Evolutionary conservation across 805 yeast genomes (phyloP).

Genomic region (Pichia nanzhaoensis): DNA sequence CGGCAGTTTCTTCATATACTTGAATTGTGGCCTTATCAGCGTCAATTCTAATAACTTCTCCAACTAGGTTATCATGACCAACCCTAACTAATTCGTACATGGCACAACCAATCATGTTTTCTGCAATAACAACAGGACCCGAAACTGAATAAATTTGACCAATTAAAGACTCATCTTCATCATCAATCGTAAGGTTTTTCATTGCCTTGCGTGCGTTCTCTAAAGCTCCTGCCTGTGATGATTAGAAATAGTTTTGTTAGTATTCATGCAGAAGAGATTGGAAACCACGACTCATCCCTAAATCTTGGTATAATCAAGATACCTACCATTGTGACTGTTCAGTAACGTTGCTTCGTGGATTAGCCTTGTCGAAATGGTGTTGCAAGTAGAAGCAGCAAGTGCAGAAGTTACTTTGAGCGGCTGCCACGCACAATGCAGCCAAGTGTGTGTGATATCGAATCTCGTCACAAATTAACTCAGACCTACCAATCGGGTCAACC

Average conservation of each 20-base stretch:
- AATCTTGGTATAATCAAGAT: too few relatives aligned
- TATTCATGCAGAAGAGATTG: not conserved
- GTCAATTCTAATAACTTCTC: constrained; percentile 96
- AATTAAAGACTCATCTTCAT: constrained; percentile 67
- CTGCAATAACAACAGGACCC: constrained; percentile 97
- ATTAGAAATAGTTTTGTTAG: too few relatives aligned
- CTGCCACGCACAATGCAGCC: too few relatives aligned
- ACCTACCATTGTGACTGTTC: too few relatives aligned
- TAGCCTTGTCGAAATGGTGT: too few relatives aligned
- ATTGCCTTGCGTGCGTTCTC: constrained; percentile 96
- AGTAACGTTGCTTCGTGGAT: too few relatives aligned
- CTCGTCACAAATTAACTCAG: too few relatives aligned
- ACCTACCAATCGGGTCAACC: too few relatives aligned
- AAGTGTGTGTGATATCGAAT: too few relatives aligned
- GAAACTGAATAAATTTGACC: constrained; percentile 93
- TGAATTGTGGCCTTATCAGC: constrained; percentile 97
- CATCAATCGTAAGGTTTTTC: constrained; percentile 77
- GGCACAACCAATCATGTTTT: constrained; percentile 98
- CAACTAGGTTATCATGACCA: constrained; percentile 94
- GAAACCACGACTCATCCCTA: too few relatives aligned
- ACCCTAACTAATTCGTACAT: constrained; percentile 99
- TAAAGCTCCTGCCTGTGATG: constrained; percentile 77
- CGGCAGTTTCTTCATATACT: constrained; percentile 99
- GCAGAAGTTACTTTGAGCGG: too few relatives aligned
- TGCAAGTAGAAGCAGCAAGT: too few relatives aligned